Conservation (phyloP, 179 eudicot species). For the Pouteria campechiana region DNA sequence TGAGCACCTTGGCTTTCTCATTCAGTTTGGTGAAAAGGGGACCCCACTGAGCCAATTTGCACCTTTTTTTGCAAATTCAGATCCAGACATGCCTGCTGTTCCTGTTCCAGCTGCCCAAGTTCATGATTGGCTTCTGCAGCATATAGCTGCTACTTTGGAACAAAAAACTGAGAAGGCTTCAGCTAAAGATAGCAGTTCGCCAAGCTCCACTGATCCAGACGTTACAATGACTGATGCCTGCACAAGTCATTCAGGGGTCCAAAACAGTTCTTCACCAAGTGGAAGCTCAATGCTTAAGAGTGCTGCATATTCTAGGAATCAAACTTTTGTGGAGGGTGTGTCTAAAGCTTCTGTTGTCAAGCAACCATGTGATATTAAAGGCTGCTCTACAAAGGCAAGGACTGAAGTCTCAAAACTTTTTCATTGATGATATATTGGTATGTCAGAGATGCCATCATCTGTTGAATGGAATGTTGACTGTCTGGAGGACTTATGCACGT, state of each 20-base stretch:
- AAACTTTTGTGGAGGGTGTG: slow-evolving; percentile 74
- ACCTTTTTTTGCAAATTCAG: slow-evolving; percentile 94
- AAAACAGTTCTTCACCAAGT: too few species aligned
- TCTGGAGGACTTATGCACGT: too few species aligned
- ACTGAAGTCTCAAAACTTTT: too few species aligned
- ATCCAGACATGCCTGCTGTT: slow-evolving; percentile 98
- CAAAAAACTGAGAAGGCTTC: slow-evolving; percentile 64
- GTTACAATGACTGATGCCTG: slow-evolving; percentile 78
- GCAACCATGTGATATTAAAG: slow-evolving; percentile 71
- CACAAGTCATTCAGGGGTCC: slow-evolving; percentile 47
- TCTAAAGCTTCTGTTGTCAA: slow-evolving; percentile 78
- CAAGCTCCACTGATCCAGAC: slow-evolving; percentile 63
- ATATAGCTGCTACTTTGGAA: slow-evolving; percentile 60
- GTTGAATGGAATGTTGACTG: too few species aligned
- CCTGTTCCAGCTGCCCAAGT: slow-evolving; percentile 91
- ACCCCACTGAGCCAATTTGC: slow-evolving; percentile 75
- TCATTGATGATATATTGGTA: too few species aligned
- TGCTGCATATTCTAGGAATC: too few species aligned
- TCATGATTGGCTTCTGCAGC: slow-evolving; percentile 87
- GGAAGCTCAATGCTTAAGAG: too few species aligned
- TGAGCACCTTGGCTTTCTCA: slow-evolving; percentile 73
- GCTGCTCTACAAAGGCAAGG: slow-evolving; percentile 72
- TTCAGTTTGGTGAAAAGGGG: slow-evolving; percentile 83
- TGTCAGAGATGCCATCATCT: too few species aligned
- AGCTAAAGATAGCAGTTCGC: slow-evolving; percentile 65